A percentile compares a stretch with the other conserved stretches of the same genome.
Evolutionary conservation across 495 filamentous ascomycete genomes (phyloP).

Genomic region (Neurospora sp.): DNA sequence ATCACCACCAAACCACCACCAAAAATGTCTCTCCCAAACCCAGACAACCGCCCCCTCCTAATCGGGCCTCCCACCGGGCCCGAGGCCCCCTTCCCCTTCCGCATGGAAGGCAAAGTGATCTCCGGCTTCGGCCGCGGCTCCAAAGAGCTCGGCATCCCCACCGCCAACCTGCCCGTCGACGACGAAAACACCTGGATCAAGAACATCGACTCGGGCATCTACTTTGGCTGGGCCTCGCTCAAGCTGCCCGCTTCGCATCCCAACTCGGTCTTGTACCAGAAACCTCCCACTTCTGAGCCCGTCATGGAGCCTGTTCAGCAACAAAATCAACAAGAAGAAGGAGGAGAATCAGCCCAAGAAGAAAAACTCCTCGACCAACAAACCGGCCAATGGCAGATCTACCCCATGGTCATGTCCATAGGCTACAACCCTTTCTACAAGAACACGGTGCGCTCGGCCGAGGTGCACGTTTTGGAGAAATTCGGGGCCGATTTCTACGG

Average conservation of each 20-base stretch:
- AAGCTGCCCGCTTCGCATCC: conserved; percentile 37
- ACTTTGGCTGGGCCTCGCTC: conserved; percentile 80
- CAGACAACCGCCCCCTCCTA: conserved; percentile 43
- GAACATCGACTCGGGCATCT: conserved; percentile 66
- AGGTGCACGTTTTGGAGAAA: conserved; percentile 80
- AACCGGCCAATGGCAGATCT: conserved; percentile 29
- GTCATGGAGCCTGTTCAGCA: background rate
- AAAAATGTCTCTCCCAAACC: conserved; percentile 5
- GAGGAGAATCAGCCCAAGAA: background rate
- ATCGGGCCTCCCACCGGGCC: conserved; percentile 65
- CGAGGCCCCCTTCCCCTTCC: conserved; percentile 66
- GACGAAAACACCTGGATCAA: conserved; percentile 58
- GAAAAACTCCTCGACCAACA: background rate
- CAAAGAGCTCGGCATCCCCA: conserved; percentile 93
- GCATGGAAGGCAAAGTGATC: conserved; percentile 73
- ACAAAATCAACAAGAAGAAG: background rate
- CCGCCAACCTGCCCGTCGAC: conserved; percentile 87
- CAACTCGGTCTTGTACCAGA: conserved; percentile 12
- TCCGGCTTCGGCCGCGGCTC: conserved; percentile 89
- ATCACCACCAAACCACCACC: background rate
- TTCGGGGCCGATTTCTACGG: conserved; percentile 79
- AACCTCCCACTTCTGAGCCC: conserved; percentile 9
- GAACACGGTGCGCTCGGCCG: conserved; percentile 70
- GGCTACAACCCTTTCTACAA: conserved; percentile 96
- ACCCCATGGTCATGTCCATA: conserved; percentile 87